Percentiles rank a stretch among this genome's conserved stretches.
These are phyloP conservation scores for Apiospora hydei DNA, from an alignment of 2,329 filamentous ascomycete genomes.

Conservation along the genomic window DNA sequence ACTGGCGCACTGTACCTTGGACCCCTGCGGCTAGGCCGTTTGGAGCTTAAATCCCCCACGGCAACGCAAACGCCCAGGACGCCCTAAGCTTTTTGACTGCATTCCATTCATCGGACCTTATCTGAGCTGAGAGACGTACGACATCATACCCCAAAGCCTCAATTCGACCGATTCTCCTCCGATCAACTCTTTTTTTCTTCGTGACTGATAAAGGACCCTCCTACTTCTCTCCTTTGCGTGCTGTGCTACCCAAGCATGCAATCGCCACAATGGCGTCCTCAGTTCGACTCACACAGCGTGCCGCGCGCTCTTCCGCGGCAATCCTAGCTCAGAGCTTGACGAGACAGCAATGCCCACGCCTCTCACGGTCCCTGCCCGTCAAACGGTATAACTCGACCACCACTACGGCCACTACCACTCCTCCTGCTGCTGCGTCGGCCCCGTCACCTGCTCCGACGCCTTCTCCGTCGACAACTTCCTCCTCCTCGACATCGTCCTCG, in stretches of 20 bases:
- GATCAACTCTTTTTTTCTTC: not conserved
- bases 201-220: not conserved
- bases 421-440: slow-evolving; percentile 8
- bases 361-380: not conserved
- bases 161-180: not conserved
- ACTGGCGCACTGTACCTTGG: slow-evolving; percentile 4
- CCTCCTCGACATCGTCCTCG: slow-evolving; percentile 15
- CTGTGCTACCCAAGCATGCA: slow-evolving; percentile 9
- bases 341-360: not conserved
- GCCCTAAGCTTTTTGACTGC: slow-evolving; percentile 19
- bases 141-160: slow-evolving; percentile 20
- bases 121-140: slow-evolving; percentile 17
- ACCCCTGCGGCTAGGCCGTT: slow-evolving; percentile 11
- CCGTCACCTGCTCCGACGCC: not conserved
- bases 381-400: slow-evolving; percentile 18
- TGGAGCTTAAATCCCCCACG: slow-evolving; percentile 13
- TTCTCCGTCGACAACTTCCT: not conserved
- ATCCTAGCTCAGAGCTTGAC: slow-evolving; percentile 2
- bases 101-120: slow-evolving; percentile 13
- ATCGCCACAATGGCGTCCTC: slow-evolving; percentile 22
- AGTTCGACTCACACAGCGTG: slow-evolving; percentile 22
- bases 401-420: not conserved
- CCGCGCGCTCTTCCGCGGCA: slow-evolving; percentile 11
- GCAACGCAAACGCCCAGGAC: slow-evolving; percentile 5
- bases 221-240: slow-evolving; percentile 11